Evolutionary conservation across 2,329 filamentous ascomycete species (phyloP).

Genomic region (Zymoseptoria brevis): DNA sequence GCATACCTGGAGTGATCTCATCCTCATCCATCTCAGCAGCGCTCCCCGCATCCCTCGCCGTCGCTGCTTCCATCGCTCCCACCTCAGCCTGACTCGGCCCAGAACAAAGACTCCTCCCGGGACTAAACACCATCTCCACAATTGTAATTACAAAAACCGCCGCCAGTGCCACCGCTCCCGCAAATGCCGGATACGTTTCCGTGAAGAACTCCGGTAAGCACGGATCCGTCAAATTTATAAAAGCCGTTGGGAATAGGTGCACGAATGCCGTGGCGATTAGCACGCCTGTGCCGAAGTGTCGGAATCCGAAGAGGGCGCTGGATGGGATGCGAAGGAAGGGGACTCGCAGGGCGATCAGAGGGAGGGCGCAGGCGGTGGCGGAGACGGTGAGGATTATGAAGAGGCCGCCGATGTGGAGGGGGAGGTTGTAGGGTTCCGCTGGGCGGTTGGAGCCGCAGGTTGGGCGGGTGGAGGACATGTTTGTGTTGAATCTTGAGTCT

Average conservation of each 20-base stretch:
- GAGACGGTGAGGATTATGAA: slow-evolving; percentile 48
- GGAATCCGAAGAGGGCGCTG: slow-evolving; percentile 48
- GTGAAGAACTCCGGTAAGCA: slow-evolving; percentile 70
- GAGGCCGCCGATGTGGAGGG: slow-evolving; percentile 47
- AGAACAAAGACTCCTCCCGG: slow-evolving; percentile 13
- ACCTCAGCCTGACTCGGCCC: slow-evolving; percentile 1
- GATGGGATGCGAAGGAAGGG: slow-evolving; percentile 50
- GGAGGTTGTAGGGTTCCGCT: slow-evolving; percentile 43
- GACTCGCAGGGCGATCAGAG: slow-evolving; percentile 51
- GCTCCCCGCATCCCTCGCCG: background rate
- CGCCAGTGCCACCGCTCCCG: slow-evolving; percentile 68
- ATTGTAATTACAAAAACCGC: slow-evolving; percentile 29
- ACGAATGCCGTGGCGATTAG: slow-evolving; percentile 49
- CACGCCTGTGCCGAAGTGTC: slow-evolving; percentile 50
- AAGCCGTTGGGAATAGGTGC: slow-evolving; percentile 52
- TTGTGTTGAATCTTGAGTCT: too few species aligned
- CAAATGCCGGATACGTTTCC: slow-evolving; percentile 64
- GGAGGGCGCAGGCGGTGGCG: slow-evolving; percentile 50
- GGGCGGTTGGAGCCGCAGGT: slow-evolving; percentile 41
- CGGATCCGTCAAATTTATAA: slow-evolving; percentile 50
- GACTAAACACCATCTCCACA: slow-evolving; percentile 46
- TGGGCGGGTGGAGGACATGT: slow-evolving; percentile 19
- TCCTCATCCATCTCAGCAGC: background rate
- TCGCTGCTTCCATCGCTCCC: background rate
- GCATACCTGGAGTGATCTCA: slow-evolving; percentile 7